Percentiles rank a stretch among this genome's conserved stretches.
Conservation (phyloP, 2,329 filamentous ascomycete genomes). For the Coniochaeta hoffmannii region DNA sequence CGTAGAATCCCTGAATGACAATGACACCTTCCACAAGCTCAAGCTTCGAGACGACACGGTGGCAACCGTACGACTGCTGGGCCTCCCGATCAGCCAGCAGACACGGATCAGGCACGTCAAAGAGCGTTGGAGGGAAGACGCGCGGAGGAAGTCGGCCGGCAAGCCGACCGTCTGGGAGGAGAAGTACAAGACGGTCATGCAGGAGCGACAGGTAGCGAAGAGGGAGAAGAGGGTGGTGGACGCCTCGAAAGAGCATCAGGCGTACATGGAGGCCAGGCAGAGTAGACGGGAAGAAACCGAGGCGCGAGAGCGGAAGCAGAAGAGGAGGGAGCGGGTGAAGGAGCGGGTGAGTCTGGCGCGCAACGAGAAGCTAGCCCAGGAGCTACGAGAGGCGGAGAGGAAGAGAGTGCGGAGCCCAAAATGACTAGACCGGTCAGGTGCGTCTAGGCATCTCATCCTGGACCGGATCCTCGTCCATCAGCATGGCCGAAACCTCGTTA, state of each 20-base stretch:
- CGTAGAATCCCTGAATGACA: neutral
- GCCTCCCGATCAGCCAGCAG: neutral
- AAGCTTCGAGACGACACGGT: neutral
- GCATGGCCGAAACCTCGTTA: no score
- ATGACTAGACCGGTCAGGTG: no score
- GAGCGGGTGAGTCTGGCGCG: neutral
- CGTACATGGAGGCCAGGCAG: neutral
- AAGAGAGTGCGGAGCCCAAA: neutral
- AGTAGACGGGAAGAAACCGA: neutral
- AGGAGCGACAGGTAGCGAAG: neutral
- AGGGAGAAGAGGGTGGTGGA: neutral
- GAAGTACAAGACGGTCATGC: neutral
- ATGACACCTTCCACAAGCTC: neutral
- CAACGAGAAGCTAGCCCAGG: neutral
- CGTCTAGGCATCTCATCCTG: no score
- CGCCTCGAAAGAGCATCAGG: neutral
- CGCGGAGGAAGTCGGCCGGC: neutral
- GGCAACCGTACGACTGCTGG: neutral
- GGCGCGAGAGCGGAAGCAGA: neutral
- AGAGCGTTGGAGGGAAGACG: neutral
- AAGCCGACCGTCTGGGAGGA: neutral
- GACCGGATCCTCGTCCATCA: no score
- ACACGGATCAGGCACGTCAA: neutral
- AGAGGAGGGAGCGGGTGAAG: neutral
- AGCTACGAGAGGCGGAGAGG: neutral